These are phyloP conservation scores for Colletotrichum abscissum DNA, from an alignment of 2,329 filamentous ascomycete genomes.

Conservation along the genomic window DNA sequence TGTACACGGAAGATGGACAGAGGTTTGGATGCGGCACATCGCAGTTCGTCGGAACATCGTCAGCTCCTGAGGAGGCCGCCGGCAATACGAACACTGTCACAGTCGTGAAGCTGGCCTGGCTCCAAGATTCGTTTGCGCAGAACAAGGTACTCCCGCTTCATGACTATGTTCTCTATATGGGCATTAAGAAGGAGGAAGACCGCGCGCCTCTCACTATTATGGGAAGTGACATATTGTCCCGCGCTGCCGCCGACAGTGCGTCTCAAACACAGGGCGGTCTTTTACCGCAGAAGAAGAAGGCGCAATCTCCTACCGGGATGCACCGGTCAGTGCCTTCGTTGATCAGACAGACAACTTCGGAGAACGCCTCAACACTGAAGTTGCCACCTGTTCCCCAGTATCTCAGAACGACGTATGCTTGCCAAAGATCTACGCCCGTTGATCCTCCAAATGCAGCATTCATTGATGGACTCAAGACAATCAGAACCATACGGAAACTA, in stretches of 20 bases:
- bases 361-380: conserved; percentile 70
- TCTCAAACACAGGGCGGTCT: not conserved
- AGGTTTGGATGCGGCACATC: not conserved
- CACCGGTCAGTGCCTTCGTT: conserved; percentile 51
- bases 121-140: conserved; percentile 61
- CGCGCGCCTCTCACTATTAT: not conserved
- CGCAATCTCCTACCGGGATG: not conserved
- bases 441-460: conserved; percentile 80
- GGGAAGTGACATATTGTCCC: conserved; percentile 39
- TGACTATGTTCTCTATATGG: conserved; percentile 66
- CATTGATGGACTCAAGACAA: conserved; percentile 77
- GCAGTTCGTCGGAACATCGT: not conserved
- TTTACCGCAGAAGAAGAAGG: not conserved
- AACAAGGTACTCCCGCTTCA: conserved; percentile 58
- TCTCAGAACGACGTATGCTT: conserved; percentile 73
- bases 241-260: conserved; percentile 27
- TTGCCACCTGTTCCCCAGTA: conserved; percentile 72
- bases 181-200: conserved; percentile 43
- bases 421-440: conserved; percentile 79
- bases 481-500: conserved; percentile 77
- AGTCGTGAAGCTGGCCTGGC: conserved; percentile 70
- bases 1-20: not conserved
- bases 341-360: conserved; percentile 79
- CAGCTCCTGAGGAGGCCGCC: conserved; percentile 36
- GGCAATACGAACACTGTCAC: conserved; percentile 47